Conservation (phyloP, 768 basidiomycete species). For the Termitomyces sp. region DNA sequence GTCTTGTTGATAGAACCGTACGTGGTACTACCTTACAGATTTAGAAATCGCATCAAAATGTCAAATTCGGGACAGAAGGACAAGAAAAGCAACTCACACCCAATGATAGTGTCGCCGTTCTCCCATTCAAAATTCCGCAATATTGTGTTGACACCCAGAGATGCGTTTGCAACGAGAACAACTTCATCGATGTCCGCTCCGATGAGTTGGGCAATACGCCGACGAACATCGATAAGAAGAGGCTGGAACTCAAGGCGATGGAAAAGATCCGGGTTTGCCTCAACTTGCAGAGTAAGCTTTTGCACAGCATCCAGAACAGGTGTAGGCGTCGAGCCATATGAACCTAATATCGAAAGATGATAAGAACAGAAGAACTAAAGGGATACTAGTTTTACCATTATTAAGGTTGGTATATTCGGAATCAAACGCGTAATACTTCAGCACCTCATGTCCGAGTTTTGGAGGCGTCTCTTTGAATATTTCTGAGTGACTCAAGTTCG, state of each 20-base stretch:
- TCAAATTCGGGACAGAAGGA: neutral
- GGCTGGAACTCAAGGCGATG: conserved; percentile 26
- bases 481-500: conserved; percentile 1
- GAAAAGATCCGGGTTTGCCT: conserved; percentile 49
- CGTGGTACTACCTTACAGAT: conserved; percentile 12
- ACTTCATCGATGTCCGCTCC: conserved; percentile 40
- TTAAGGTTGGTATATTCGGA: conserved; percentile 61
- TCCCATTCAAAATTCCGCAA: conserved; percentile 58
- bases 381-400: conserved; percentile 36
- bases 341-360: conserved; percentile 31
- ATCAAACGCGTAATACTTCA: conserved; percentile 51
- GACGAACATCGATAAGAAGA: conserved; percentile 30
- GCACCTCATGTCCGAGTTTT: conserved; percentile 50
- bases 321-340: conserved; percentile 44
- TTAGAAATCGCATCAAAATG: neutral
- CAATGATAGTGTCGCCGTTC: conserved; percentile 54
- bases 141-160: conserved; percentile 55
- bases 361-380: conserved; percentile 21
- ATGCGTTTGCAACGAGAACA: conserved; percentile 51
- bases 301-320: conserved; percentile 39
- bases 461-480: conserved; percentile 25
- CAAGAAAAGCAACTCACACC: conserved; percentile 28
- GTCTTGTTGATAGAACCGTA: conserved; percentile 52
- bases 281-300: conserved; percentile 28
- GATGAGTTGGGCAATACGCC: conserved; percentile 43